Percentiles rank a stretch among this genome's conserved stretches.
Conservation (phyloP, 2,329 filamentous ascomycete genomes). For the Venturia asperata region DNA sequence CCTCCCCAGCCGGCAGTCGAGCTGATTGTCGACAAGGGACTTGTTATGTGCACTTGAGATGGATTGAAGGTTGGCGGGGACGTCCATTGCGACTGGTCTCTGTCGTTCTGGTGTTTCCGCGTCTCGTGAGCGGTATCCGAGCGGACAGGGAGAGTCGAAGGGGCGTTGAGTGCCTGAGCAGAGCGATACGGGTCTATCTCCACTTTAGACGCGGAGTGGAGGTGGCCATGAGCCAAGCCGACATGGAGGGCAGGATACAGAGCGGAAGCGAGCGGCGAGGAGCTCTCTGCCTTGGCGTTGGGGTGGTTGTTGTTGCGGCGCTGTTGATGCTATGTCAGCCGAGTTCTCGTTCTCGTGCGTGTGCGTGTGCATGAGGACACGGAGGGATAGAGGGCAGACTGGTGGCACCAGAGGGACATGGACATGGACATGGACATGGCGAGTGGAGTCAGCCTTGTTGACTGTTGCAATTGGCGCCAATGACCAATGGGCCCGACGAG, state of each 20-base stretch:
- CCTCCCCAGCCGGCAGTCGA: conserved; percentile 30
- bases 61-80: background rate
- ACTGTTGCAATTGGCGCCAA: too few species aligned
- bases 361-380: too few species aligned
- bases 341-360: too few species aligned
- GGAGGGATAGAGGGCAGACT: too few species aligned
- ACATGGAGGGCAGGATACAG: background rate
- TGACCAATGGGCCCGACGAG: too few species aligned
- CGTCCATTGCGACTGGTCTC: background rate
- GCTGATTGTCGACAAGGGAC: conserved; percentile 24
- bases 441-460: too few species aligned
- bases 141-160: background rate
- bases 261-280: background rate
- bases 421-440: background rate
- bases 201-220: background rate
- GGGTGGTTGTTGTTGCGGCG: background rate
- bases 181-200: background rate
- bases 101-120: background rate
- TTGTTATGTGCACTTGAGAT: conserved; percentile 6
- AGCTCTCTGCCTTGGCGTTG: background rate
- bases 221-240: background rate
- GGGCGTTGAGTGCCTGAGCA: background rate
- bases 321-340: background rate
- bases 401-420: too few species aligned
- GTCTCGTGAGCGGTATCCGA: background rate